These are phyloP conservation scores for Metschnikowia reukaufii DNA, from an alignment of 805 yeast genomes.

Conservation along the genomic window DNA sequence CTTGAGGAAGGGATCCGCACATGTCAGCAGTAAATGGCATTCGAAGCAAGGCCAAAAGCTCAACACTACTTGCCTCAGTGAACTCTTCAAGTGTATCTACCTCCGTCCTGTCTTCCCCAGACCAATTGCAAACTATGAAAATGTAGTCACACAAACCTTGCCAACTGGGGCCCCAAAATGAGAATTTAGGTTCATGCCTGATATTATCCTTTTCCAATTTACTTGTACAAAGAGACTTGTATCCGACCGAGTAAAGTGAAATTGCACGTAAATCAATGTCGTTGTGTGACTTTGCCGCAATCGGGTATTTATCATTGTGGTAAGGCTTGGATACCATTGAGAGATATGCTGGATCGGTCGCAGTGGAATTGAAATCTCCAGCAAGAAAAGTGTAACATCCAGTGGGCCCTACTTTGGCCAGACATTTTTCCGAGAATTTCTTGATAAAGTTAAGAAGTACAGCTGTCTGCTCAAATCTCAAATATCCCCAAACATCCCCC, in stretches of 20 bases:
- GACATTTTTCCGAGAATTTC: neutral
- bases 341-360: constrained; percentile 1
- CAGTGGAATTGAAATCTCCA: constrained; percentile 5
- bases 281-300: neutral
- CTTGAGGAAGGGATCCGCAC: constrained; percentile 1
- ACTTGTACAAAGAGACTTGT: neutral
- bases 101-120: neutral
- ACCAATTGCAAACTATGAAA: constrained; percentile 2
- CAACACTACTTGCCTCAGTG: neutral
- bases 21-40: constrained; percentile 2
- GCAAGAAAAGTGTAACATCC: constrained; percentile 2
- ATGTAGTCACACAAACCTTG: constrained; percentile 6
- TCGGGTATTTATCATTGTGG: too few relatives aligned
- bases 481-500: neutral
- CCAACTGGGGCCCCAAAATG: constrained; percentile 3
- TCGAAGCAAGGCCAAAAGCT: constrained; percentile 8
- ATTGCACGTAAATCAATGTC: constrained; percentile 1
- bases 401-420: neutral
- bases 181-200: constrained; percentile 3
- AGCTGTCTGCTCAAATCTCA: neutral
- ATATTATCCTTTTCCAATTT: constrained; percentile 36
- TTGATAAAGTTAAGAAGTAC: neutral
- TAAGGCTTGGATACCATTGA: constrained; percentile 1
- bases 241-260: constrained; percentile 6
- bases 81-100: neutral